These are phyloP conservation scores for Diplodia seriata DNA, from an alignment of 2,329 filamentous ascomycete species.

Conservation along the genomic window DNA sequence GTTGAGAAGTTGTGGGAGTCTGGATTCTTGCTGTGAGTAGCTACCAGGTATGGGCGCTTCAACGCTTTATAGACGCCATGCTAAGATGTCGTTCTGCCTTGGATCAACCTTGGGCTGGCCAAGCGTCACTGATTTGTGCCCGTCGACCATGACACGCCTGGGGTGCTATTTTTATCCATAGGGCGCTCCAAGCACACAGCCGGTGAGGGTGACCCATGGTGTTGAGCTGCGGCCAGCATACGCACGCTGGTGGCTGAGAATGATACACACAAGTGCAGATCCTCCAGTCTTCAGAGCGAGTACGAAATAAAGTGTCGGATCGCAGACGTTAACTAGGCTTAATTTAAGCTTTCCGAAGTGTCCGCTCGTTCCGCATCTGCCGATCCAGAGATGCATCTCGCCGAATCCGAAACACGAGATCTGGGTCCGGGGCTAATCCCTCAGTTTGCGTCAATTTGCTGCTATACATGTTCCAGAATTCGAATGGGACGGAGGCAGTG, in stretches of 20 bases:
- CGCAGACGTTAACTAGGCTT: background rate
- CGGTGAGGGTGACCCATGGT: constrained; percentile 4
- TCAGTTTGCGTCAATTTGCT: background rate
- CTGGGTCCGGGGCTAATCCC: background rate
- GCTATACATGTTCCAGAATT: background rate
- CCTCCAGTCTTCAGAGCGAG: background rate
- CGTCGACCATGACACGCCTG: background rate
- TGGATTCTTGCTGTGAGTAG: background rate
- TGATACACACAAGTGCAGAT: background rate
- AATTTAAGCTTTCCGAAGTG: constrained; percentile 17
- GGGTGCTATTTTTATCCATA: constrained; percentile 14
- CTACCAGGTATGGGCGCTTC: background rate
- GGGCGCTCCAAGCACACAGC: background rate
- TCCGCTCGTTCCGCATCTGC: constrained; percentile 18
- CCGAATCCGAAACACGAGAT: constrained; percentile 26
- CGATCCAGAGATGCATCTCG: background rate
- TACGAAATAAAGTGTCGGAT: constrained; percentile 23
- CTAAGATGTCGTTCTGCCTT: no score
- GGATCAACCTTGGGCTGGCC: background rate
- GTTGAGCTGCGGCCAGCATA: constrained; percentile 10
- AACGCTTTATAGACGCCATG: background rate
- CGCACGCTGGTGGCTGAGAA: constrained; percentile 9
- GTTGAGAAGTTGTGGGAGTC: background rate
- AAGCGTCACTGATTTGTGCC: constrained; percentile 9
- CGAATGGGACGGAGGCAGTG: background rate